Conservation (phyloP, 768 basidiomycete species). For the Cyclocybe cylindracea region DNA sequence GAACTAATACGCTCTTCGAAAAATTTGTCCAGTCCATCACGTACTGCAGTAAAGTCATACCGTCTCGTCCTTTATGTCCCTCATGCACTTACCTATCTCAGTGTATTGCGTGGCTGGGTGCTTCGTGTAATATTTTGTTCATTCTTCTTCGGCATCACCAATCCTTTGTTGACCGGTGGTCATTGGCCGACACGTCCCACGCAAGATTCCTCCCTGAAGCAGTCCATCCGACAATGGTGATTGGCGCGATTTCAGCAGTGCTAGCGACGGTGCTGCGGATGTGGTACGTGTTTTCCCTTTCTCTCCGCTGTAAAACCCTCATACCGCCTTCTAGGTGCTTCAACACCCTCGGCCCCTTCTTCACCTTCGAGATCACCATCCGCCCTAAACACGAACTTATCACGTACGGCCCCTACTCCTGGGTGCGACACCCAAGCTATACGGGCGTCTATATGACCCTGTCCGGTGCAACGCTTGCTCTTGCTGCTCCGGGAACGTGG, state of each 20-base stretch:
- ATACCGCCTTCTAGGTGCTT: slow-evolving; percentile 31
- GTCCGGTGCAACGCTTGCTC: slow-evolving; percentile 30
- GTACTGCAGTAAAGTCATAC: slow-evolving; percentile 35
- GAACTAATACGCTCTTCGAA: slow-evolving; percentile 34
- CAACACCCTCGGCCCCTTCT: slow-evolving; percentile 38
- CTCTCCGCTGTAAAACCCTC: not conserved
- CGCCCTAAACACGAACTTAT: slow-evolving; percentile 40
- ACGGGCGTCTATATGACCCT: slow-evolving; percentile 40
- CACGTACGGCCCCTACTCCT: slow-evolving; percentile 43
- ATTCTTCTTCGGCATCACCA: slow-evolving; percentile 4
- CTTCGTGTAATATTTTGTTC: slow-evolving; percentile 15
- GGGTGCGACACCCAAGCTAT: slow-evolving; percentile 46
- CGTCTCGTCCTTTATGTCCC: not conserved
- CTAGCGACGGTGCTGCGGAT: slow-evolving; percentile 28
- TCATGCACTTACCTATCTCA: slow-evolving; percentile 8
- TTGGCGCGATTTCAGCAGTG: slow-evolving; percentile 26
- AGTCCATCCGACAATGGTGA: slow-evolving; percentile 21
- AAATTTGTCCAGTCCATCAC: slow-evolving; percentile 36
- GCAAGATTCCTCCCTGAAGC: slow-evolving; percentile 5
- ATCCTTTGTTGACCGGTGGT: slow-evolving; percentile 5
- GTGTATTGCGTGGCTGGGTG: slow-evolving; percentile 32
- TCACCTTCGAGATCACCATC: slow-evolving; percentile 46
- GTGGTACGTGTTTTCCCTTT: slow-evolving; percentile 23
- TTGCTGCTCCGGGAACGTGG: slow-evolving; percentile 34
- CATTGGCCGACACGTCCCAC: not conserved